Evolutionary conservation across 495 filamentous ascomycete species (phyloP), one percentile per base, ranked within the genome.

Genomic region (Aspergillus baeticus): DNA sequence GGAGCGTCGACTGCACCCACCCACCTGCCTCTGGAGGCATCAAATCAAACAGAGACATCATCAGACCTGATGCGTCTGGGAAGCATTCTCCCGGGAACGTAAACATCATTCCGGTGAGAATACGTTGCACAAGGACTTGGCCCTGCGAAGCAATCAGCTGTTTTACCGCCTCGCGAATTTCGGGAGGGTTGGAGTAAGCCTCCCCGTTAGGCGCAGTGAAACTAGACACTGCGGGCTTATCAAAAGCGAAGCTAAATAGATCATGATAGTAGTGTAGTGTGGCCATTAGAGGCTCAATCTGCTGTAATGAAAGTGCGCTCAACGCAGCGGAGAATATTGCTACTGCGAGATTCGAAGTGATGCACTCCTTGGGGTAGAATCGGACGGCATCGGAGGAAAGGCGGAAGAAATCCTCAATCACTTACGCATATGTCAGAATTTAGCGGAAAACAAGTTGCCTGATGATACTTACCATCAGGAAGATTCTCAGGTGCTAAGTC

Each of bases 361-460:
- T 87, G 38, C 91, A 81, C 55, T 86, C 85, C 60, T 88, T 81
- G 35, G 95, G 89, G 67, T 96, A 95, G 73, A 92, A 99, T 57
- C 96, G 86, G 15, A 96, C 80, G 18, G 91, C 91, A 72, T 98
- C 92, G 11, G 88, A 85, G 5, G 90, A 83, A 13, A 99, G 82
- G 23, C 94, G 91, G 80, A 94, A 99, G 75, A 96, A 99, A 67
- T 99, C 94, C 73, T 99, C 94, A 63, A 97, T 98, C 51, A 99
- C 91, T n/a, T 86, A 53, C 4, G 31, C n/a, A 15, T 6, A 49
- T 54, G 51, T 63, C 54, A 58, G 51, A 23, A 48, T 29, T n/a
- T 5, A 26, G n/a, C 33, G 23, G 21, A 3, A 2, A 33, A 2
- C 20, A 21, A 22, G 17, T 23, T 43, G 18, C 5, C 13, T 10